Base-by-base conservation (phyloP, 768 basidiomycete genomes). In the Naganishia kalamii region DNA sequence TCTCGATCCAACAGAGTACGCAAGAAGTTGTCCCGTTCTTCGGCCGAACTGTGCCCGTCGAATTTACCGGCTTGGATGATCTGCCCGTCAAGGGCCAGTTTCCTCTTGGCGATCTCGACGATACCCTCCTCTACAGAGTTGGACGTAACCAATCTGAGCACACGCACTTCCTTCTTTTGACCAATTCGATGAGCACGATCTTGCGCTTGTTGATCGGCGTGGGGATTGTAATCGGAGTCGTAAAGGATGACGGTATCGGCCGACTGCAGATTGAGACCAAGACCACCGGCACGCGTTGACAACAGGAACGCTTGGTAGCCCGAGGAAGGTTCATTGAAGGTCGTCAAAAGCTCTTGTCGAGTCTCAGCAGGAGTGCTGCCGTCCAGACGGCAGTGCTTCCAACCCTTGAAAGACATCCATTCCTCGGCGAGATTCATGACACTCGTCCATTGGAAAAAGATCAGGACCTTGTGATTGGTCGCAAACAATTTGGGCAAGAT, bases 371-470 rank as follows among this genome's bases (percentile, higher is more conserved):
- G 94, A 23, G 92, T 97, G 13, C 89, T 87, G 82, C 92, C 92
- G 77, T 97, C 92, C n/a, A 97, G 82, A 70, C 93, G 89, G 59
- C 94, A 86, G 77, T 89, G 87, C 71, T 89, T 87, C 84, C 85
- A 90, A 4, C 84, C 84, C 84, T 87, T 85, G 83, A 87, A 87
- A 75, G 88, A 89, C 73, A 96, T 79, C 73, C 92, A 97, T 72
- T 97, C 93, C 72, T 91, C 90, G 86, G 94, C 91, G 75, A 96
- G 92, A 68, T 94, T 90, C 93, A 98, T 96, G 71, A 97, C 91
- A 74, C 92, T 90, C 17, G 93, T 97, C 96, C 98, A 97, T 80
- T 99, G 96, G 87, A 98, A 98, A 85, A 99, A 98, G 71, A 99
- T 97, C 63, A 99, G 85, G 49, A 44, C 90, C 75, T 93, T 86